These are phyloP conservation scores for Podila clonocystis DNA, from an alignment of 192 early-diverging fungal species.

Conservation along the genomic window DNA sequence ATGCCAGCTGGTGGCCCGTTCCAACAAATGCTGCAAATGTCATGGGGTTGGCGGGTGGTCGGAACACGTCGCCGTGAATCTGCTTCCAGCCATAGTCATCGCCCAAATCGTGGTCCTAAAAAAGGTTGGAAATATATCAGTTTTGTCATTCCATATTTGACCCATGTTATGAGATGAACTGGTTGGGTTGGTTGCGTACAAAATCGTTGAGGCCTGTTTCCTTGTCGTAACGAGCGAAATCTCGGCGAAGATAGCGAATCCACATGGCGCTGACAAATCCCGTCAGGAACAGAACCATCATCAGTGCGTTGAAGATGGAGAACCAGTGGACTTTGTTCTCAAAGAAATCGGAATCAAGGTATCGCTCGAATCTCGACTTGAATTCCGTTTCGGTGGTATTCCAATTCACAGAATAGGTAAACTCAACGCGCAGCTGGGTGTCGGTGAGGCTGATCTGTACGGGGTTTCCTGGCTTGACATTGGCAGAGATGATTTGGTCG, in stretches of 20 bases:
- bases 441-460: slow-evolving; percentile 34
- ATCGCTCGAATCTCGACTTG: slow-evolving; percentile 69
- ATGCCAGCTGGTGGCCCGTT: slow-evolving; percentile 68
- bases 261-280: slow-evolving; percentile 83
- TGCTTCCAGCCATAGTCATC: slow-evolving; percentile 94
- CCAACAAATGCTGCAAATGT: slow-evolving; percentile 76
- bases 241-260: slow-evolving; percentile 74
- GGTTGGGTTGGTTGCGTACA: slow-evolving; percentile 45
- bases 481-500: slow-evolving; percentile 67
- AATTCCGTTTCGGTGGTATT: slow-evolving; percentile 60
- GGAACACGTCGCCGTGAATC: slow-evolving; percentile 88
- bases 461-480: slow-evolving; percentile 51
- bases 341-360: slow-evolving; percentile 79
- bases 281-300: slow-evolving; percentile 82
- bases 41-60: slow-evolving; percentile 71
- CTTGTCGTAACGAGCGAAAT: slow-evolving; percentile 82
- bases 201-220: slow-evolving; percentile 74
- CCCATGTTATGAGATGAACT: not conserved
- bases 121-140: not conserved
- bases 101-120: slow-evolving; percentile 73
- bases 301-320: slow-evolving; percentile 82
- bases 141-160: not conserved
- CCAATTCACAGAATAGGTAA: slow-evolving; percentile 83
- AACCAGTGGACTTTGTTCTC: slow-evolving; percentile 91
- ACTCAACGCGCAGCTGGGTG: slow-evolving; percentile 56